Evolutionary conservation across 1,284 basidiomycete genomes (phyloP).

Genomic region (Puccinia hordei): DNA sequence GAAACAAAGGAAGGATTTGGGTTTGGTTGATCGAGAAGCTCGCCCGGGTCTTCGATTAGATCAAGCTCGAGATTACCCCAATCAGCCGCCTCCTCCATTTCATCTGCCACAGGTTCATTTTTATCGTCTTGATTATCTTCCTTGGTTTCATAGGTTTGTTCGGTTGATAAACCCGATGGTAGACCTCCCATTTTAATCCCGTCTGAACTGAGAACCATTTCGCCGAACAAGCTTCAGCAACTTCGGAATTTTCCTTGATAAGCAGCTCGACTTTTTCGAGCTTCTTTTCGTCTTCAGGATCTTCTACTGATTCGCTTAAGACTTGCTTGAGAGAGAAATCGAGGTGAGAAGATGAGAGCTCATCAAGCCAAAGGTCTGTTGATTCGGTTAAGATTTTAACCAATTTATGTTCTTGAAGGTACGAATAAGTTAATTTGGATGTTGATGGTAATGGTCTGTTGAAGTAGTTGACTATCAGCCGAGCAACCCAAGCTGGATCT

Average conservation of each 20-base stretch:
- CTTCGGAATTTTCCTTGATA: slow-evolving; percentile 6
- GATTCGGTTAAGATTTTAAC: neutral
- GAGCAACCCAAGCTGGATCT: slow-evolving; percentile 30
- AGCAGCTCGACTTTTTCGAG: neutral
- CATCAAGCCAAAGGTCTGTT: slow-evolving; percentile 27
- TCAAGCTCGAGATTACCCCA: slow-evolving; percentile 42
- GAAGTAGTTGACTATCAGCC: slow-evolving; percentile 27
- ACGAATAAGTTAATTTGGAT: neutral
- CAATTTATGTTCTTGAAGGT: neutral
- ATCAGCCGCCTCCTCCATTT: slow-evolving; percentile 3
- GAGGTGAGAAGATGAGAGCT: slow-evolving; percentile 7
- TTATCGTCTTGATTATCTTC: neutral
- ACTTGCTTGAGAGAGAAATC: slow-evolving; percentile 3
- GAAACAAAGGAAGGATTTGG: slow-evolving; percentile 23
- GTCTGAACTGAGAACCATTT: slow-evolving; percentile 35
- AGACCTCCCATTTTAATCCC: slow-evolving; percentile 23
- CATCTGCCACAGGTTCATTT: neutral
- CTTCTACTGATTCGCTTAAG: slow-evolving; percentile 1
- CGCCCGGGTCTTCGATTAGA: slow-evolving; percentile 4
- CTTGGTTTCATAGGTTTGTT: neutral
- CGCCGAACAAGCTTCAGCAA: slow-evolving; percentile 32
- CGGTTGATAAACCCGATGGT: slow-evolving; percentile 14
- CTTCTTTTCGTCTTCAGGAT: neutral
- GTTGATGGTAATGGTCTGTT: slow-evolving; percentile 11
- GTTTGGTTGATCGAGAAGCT: slow-evolving; percentile 1